Evolutionary conservation across 2,329 filamentous ascomycete genomes (phyloP).

Genomic region (Neofusicoccum kwambonambiense): DNA sequence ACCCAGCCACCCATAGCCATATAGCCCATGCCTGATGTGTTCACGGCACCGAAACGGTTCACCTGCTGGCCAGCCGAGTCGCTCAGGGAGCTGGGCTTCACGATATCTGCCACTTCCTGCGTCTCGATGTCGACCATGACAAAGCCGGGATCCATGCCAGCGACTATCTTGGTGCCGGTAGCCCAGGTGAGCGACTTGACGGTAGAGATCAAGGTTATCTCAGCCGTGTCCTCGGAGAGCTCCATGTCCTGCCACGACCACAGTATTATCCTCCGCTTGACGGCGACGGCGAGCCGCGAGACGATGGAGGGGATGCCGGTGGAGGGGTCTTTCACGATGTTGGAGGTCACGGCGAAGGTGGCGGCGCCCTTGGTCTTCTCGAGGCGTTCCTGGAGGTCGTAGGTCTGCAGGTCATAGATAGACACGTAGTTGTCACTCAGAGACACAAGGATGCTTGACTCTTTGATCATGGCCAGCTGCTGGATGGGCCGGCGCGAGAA

Average conservation of each 20-base stretch:
- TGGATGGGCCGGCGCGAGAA: conserved; percentile 89
- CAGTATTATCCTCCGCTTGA: conserved; percentile 83
- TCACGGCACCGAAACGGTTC: conserved; percentile 78
- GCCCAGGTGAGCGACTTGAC: conserved; percentile 92
- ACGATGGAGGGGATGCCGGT: conserved; percentile 92
- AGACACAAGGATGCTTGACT: conserved; percentile 86
- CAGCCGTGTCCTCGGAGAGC: conserved; percentile 68
- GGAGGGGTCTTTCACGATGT: conserved; percentile 84
- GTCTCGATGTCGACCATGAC: conserved; percentile 81
- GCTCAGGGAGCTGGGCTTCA: conserved; percentile 70
- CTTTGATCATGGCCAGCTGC: conserved; percentile 93
- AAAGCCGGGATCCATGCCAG: conserved; percentile 88
- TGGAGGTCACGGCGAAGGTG: conserved; percentile 89
- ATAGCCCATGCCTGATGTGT: conserved; percentile 88
- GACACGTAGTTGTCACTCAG: conserved; percentile 87
- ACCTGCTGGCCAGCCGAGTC: conserved; percentile 64
- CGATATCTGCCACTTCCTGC: conserved; percentile 73
- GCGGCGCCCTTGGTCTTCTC: conserved; percentile 82
- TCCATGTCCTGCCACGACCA: conserved; percentile 99
- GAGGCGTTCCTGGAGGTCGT: conserved; percentile 76
- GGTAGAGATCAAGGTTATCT: conserved; percentile 77
- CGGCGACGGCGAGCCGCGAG: conserved; percentile 83
- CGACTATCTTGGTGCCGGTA: conserved; percentile 79
- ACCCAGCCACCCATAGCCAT: conserved; percentile 92
- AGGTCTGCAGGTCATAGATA: conserved; percentile 84